Conservation (phyloP, 148 eudicot species). For the Heliamphora exappendiculata region DNA sequence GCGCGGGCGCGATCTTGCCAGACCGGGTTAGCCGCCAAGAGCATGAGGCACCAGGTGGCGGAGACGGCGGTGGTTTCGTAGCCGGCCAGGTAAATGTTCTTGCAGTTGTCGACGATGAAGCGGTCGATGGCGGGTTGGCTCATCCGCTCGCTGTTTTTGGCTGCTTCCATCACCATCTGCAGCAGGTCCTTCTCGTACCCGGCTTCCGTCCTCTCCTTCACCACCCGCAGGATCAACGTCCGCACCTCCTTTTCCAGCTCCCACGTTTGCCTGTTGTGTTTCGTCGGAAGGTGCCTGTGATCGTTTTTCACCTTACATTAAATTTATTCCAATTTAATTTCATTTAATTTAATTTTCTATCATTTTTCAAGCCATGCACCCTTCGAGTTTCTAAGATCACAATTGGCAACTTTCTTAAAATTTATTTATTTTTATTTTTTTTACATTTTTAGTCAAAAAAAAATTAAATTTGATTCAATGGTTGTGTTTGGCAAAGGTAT, state of each 20-base stretch:
- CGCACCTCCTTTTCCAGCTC: neutral
- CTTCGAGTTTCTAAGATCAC: too few relatives aligned
- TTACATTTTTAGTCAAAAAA: too few relatives aligned
- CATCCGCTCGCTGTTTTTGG: conserved; percentile 1
- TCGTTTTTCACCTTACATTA: neutral
- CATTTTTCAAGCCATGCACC: too few relatives aligned
- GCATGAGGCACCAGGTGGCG: conserved; percentile 7
- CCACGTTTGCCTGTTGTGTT: conserved; percentile 2
- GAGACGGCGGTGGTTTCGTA: neutral
- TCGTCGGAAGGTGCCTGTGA: neutral
- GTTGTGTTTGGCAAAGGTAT: too few relatives aligned
- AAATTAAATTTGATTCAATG: too few relatives aligned
- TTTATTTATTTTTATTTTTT: too few relatives aligned
- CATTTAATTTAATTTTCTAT: neutral
- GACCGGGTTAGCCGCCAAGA: neutral
- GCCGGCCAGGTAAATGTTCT: conserved; percentile 11
- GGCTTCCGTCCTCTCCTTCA: conserved; percentile 1
- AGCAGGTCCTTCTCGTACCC: conserved; percentile 7
- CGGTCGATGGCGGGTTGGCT: neutral
- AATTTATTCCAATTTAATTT: too few relatives aligned
- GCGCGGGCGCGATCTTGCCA: conserved; percentile 7
- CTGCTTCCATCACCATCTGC: conserved; percentile 9
- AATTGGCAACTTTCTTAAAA: too few relatives aligned
- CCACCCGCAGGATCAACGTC: neutral
- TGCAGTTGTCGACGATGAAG: conserved; percentile 12